A percentile compares a stretch with the other conserved stretches of the same genome.
Conservation (phyloP, 208 protist genomes). For the Wallacemonas sp. region DNA sequence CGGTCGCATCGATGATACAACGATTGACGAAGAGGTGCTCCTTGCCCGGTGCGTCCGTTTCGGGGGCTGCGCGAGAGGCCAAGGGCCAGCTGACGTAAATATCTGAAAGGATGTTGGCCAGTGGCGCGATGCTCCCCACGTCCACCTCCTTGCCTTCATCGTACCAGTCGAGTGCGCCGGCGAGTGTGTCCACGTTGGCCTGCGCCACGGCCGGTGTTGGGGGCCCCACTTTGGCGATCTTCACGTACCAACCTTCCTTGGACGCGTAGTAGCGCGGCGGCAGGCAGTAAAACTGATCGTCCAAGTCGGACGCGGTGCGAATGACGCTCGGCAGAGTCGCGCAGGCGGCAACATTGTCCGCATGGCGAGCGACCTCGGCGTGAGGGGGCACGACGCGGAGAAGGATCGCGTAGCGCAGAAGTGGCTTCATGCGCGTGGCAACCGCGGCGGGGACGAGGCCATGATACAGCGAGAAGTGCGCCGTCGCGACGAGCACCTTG, state of each 20-base stretch:
- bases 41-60: not conserved
- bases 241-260: constrained; percentile 26
- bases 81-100: constrained; percentile 10
- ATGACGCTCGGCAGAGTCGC: constrained; percentile 20
- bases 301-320: constrained; percentile 7
- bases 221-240: constrained; percentile 20
- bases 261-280: constrained; percentile 31
- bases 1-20: constrained; percentile 29
- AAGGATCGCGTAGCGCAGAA: constrained; percentile 22
- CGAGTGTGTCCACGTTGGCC: constrained; percentile 4
- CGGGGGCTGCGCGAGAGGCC: constrained; percentile 12
- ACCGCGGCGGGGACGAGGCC: constrained; percentile 10
- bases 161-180: constrained; percentile 21
- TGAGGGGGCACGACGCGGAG: constrained; percentile 11
- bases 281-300: constrained; percentile 29
- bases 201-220: not conserved
- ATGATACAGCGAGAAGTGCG: constrained; percentile 20
- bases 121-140: not conserved
- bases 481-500: constrained; percentile 30
- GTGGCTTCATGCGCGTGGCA: not conserved
- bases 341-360: constrained; percentile 21
- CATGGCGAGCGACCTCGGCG: constrained; percentile 19
- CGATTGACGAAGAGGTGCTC: constrained; percentile 17
- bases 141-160: constrained; percentile 15
- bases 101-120: not conserved